Evolutionary conservation across 345 rosid genomes (phyloP).

Genomic region (Heritiera fomes): DNA sequence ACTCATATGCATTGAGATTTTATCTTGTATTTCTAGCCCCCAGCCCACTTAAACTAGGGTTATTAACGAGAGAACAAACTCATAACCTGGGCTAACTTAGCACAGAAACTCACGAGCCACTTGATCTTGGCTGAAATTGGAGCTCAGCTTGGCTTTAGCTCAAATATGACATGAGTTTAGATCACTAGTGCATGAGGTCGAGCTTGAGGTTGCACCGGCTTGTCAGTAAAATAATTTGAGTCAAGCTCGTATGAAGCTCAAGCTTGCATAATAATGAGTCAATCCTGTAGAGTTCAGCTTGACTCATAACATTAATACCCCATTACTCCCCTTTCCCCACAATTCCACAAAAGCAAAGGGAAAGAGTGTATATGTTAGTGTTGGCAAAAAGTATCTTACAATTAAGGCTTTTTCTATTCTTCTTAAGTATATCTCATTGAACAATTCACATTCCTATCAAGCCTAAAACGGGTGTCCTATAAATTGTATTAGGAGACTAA

Average conservation of each 20-base stretch:
- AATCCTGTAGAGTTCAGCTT: neutral
- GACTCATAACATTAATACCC: neutral
- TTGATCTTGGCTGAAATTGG: neutral
- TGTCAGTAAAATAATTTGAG: neutral
- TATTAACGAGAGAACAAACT: neutral
- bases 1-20: neutral
- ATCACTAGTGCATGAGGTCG: neutral
- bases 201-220: neutral
- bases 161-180: neutral
- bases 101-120: neutral
- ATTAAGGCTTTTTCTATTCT: neutral
- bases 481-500: too few species aligned
- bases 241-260: neutral
- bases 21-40: neutral
- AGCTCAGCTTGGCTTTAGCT: neutral
- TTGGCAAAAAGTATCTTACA: neutral
- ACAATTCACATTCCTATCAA: conserved; percentile 6
- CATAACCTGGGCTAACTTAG: neutral
- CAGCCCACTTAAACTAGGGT: neutral
- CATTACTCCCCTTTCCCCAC: neutral
- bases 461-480: neutral
- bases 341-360: neutral
- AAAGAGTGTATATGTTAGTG: neutral
- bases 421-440: conserved; percentile 1
- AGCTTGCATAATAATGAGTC: neutral